Evolutionary conservation across 2,329 filamentous ascomycete genomes (phyloP).

Genomic region (Ceratocystis harringtonii): DNA sequence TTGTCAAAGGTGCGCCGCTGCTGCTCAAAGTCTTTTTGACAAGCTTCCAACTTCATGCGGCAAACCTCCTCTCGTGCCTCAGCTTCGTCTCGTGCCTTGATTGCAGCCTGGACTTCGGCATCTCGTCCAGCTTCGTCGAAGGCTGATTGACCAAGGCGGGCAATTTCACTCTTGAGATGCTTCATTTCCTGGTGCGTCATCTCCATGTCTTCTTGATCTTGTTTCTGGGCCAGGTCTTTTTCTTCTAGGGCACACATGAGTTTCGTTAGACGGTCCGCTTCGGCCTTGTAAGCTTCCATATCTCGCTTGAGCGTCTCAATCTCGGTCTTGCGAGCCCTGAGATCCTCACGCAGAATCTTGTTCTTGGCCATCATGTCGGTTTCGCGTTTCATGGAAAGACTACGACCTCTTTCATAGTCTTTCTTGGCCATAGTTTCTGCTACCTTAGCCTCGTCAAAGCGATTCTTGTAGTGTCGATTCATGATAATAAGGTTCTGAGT

Average conservation of each 20-base stretch:
- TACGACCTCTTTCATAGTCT: constrained; percentile 56
- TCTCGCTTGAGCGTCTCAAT: constrained; percentile 42
- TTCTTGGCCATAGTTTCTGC: constrained; percentile 54
- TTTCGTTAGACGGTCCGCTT: constrained; percentile 48
- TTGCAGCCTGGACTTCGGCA: constrained; percentile 40
- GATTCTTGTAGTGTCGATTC: constrained; percentile 57
- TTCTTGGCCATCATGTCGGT: constrained; percentile 53
- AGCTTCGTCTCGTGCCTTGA: constrained; percentile 43
- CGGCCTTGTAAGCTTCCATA: constrained; percentile 40
- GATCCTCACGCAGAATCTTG: constrained; percentile 51
- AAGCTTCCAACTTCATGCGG: constrained; percentile 40
- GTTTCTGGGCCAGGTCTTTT: constrained; percentile 47
- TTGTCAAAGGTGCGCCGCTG: constrained; percentile 30
- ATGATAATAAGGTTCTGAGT: constrained; percentile 66
- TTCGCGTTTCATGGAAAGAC: constrained; percentile 65
- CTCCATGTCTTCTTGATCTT: constrained; percentile 49
- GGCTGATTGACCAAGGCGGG: constrained; percentile 44
- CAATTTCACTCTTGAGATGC: constrained; percentile 42
- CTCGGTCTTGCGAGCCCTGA: constrained; percentile 47
- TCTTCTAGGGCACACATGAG: constrained; percentile 56
- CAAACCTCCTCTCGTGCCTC: constrained; percentile 44
- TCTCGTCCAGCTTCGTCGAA: constrained; percentile 50
- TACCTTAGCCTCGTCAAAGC: constrained; percentile 58
- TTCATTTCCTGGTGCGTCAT: constrained; percentile 46
- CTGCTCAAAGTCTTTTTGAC: constrained; percentile 33